Base-by-base conservation (phyloP, 805 yeast genomes). In the Suhomyces xylopsoci region DNA sequence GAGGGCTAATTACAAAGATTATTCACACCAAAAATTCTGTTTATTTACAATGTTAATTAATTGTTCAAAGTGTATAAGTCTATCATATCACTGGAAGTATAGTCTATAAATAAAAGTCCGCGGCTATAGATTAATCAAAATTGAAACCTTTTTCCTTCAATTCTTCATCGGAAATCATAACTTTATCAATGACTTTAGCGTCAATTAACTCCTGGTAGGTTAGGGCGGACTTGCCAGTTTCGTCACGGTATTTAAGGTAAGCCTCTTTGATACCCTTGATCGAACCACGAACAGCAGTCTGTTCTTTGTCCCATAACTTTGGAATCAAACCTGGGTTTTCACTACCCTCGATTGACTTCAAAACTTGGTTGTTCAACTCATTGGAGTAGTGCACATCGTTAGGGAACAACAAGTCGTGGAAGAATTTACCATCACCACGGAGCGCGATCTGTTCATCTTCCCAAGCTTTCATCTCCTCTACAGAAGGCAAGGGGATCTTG, bases 311-410 rank as follows among this genome's bases (percentile, higher is more conserved):
- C 88, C 87, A 83, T 48, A 71, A 71, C 46, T 77, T 79, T 0
- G 86, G 84, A 40, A 70, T 59, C 55, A 79, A 74, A 0, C 84
- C 85, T 20, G 41, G 38, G 22, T 54, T 42, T 20, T 56, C 55
- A n/a, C 44, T 44, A 26, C 45, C 47, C 30, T 51, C 40, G 14
- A 57, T 47, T 5, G 56, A 50, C 20, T 55, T 48, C 32, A 58
- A 51, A 15, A 60, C 43, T 48, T 59, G 61, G 34, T 51, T 50
- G 47, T 56, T 61, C 55, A 81, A 65, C 48, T 70, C 69, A 57
- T 79, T 78, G 59, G 82, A 78, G 63, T 84, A 88, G 24, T 79
- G 80, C 1, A 80, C 82, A 58, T 87, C 94, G 45, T 68, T 68
- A 9, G 89, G 88, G 57, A 66, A 76, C 14, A 69, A 70, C 64